A percentile compares a stretch with the other conserved stretches of the same genome.
Evolutionary conservation across 306 rosid genomes (phyloP).

Genomic region (Sindora glabra): DNA sequence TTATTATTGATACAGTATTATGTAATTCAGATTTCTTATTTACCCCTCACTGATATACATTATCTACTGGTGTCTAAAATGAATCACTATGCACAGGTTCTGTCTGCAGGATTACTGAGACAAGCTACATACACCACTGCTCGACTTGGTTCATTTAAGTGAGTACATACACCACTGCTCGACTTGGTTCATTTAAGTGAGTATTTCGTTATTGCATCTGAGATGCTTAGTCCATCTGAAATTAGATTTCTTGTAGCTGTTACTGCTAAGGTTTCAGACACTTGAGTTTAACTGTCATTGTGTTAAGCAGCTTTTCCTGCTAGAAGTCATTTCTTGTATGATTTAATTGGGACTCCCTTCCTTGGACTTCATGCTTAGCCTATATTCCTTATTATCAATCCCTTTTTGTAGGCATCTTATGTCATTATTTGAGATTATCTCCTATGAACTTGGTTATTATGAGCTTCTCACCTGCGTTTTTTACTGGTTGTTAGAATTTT

Average conservation of each 20-base stretch:
- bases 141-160: constrained; percentile 94
- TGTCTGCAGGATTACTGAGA: constrained; percentile 91
- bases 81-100: constrained; percentile 53
- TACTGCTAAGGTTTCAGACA: neutral
- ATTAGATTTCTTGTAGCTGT: neutral
- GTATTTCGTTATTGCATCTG: constrained; percentile 9
- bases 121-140: constrained; percentile 99
- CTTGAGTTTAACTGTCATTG: neutral
- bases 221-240: neutral
- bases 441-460: neutral
- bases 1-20: neutral
- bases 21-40: neutral
- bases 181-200: constrained; percentile 93
- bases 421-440: neutral
- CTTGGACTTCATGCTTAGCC: too few species aligned
- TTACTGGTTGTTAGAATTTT: constrained; percentile 41
- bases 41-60: neutral
- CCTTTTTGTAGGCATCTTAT: neutral
- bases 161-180: constrained; percentile 94
- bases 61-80: constrained; percentile 10
- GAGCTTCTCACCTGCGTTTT: neutral
- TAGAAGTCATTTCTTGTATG: neutral
- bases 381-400: neutral
- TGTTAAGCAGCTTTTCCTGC: neutral
- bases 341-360: neutral